A percentile compares a stretch with the other conserved stretches of the same genome.
phyloP scores from a whole-genome alignment of 208 protist genomes.

The Trichomonas gallinae region DNA sequence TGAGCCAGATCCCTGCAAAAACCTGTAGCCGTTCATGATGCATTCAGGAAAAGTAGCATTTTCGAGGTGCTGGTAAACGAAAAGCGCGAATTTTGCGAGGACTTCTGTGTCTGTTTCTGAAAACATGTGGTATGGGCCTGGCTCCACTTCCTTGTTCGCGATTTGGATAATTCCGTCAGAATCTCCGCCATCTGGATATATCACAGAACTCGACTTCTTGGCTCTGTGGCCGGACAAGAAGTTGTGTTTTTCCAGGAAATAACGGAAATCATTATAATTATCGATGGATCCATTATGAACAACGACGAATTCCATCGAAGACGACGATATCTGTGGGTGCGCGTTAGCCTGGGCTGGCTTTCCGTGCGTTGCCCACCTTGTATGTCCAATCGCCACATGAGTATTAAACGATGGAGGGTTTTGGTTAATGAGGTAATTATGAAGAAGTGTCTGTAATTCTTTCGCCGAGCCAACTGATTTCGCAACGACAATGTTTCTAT shows the following conservation, averaged over 20 bases:
- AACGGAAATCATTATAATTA: constrained; percentile 23
- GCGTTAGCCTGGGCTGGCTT: constrained; percentile 32
- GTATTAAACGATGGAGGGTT: not conserved
- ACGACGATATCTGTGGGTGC: constrained; percentile 23
- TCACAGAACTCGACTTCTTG: not conserved
- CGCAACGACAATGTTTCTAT: not conserved
- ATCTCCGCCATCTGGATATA: not conserved
- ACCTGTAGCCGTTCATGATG: not conserved
- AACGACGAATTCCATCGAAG: not conserved
- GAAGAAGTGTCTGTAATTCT: not conserved
- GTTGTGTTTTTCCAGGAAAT: not conserved
- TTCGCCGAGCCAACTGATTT: not conserved
- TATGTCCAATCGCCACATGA: constrained; percentile 45
- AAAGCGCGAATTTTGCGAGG: not conserved
- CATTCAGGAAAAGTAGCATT: not conserved
- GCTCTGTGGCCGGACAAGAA: not conserved
- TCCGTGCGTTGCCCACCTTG: constrained; percentile 57
- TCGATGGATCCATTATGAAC: constrained; percentile 37
- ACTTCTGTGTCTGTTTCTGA: not conserved
- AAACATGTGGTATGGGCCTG: not conserved
- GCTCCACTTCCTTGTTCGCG: not conserved
- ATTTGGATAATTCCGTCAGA: not conserved
- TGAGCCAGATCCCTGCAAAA: not conserved
- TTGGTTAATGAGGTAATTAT: not conserved
- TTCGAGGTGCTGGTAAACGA: not conserved